Evolutionary conservation across 345 rosid species (phyloP).

Genomic region (Abelmoschus esculentus): DNA sequence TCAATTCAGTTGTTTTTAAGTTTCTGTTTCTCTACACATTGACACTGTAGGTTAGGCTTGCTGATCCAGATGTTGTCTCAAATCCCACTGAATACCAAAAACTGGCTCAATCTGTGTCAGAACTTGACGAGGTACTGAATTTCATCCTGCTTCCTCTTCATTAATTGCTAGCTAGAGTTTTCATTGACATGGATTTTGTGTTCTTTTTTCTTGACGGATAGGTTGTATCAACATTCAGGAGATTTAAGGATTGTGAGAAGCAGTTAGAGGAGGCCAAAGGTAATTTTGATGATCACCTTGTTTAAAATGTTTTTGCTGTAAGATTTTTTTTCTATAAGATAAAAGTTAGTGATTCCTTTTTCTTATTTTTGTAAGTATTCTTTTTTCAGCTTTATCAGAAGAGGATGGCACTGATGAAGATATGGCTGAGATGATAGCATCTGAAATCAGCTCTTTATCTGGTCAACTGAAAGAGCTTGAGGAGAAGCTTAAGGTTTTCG

Average conservation of each 20-base stretch:
- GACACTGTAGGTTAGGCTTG: constrained; percentile 60
- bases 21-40: constrained; percentile 9
- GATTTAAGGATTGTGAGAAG: constrained; percentile 78
- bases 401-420: constrained; percentile 73
- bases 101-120: constrained; percentile 76
- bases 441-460: constrained; percentile 63
- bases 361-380: neutral
- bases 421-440: constrained; percentile 90
- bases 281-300: constrained; percentile 17
- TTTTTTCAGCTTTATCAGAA: constrained; percentile 52
- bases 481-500: constrained; percentile 71
- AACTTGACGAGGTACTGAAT: constrained; percentile 72
- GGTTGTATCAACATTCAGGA: constrained; percentile 68
- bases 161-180: constrained; percentile 3
- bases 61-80: constrained; percentile 81
- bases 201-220: constrained; percentile 18
- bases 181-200: neutral
- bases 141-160: constrained; percentile 6
- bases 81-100: constrained; percentile 78
- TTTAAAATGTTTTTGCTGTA: neutral
- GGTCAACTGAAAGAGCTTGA: constrained; percentile 61
- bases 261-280: constrained; percentile 79
- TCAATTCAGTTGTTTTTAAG: neutral
- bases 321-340: neutral
- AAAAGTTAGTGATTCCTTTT: neutral